Base-by-base conservation (phyloP, 441 rosid species). In the Pelargonium fulgidum region DNA sequence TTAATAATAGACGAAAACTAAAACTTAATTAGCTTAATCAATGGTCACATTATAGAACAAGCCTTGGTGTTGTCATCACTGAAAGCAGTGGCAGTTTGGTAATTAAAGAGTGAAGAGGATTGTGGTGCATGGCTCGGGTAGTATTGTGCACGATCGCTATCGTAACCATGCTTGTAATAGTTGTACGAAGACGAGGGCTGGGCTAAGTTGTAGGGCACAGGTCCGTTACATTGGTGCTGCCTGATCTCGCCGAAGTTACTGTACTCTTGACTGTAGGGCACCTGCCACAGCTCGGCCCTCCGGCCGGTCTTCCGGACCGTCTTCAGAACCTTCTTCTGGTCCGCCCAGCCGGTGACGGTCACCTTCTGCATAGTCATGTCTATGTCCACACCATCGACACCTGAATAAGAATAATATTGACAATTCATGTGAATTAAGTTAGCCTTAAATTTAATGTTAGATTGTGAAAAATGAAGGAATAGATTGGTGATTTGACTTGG, bases 201-300 rank as follows among this genome's bases (percentile, higher is more conserved):
- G 0, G 91, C 79, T 0, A 90, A 87, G 4, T 78, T 47, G 75
- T 84, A 73, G 61, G 74, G 72, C 62, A 65, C 41, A 0, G 93
- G 89, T 2, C 96, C 92, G 58, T 86, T 87, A 75, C 86, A 80
- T 11, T 82, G 85, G 26, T 87, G 82, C 66, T 84, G 93, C 70
- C 80, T 75, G 74, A 50, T 0, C 17, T 84, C 79, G 36, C 70
- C 81, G 47, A 68, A 69, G 47, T 1, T 68, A 0, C 73, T 48
- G 19, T 80, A 76, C 5, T 80, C 81, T 10, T 92, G 92, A 68
- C 81, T 86, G 71, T 76, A 84, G 0, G 94, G 92, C 19, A 86
- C 70, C 73, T 85, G 92, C 97, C 94, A 92, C 36, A 92, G 81
- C 82, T 92, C 97, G 0, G 91, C 97, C 67, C 94, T 75, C 70